Conservation (phyloP, 2,329 filamentous ascomycete species). For the Fusarium abutilonis region DNA sequence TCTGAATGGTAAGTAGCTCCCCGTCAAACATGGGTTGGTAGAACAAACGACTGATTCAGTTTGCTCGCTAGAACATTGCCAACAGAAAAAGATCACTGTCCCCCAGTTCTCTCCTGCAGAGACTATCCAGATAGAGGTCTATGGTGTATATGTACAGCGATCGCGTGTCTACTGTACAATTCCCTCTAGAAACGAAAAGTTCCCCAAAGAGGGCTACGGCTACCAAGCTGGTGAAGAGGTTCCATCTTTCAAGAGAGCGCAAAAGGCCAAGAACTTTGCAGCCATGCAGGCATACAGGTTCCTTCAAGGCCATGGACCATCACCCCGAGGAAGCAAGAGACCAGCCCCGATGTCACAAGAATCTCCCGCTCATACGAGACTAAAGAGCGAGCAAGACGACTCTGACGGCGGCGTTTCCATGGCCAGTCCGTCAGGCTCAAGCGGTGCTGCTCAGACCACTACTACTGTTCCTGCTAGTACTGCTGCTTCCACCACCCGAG, state of each 20-base stretch:
- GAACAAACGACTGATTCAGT: neutral
- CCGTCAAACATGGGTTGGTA: neutral
- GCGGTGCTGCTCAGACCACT: neutral
- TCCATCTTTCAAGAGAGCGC: conserved; percentile 58
- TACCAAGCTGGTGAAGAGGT: conserved; percentile 38
- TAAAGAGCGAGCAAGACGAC: conserved; percentile 29
- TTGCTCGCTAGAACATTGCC: conserved; percentile 21
- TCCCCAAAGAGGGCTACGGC: conserved; percentile 50
- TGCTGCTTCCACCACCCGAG: neutral
- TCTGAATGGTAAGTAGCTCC: conserved; percentile 41
- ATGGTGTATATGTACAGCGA: conserved; percentile 28
- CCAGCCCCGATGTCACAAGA: conserved; percentile 9
- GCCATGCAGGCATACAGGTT: conserved; percentile 55
- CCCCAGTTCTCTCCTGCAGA: conserved; percentile 17
- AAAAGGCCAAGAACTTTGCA: conserved; percentile 64
- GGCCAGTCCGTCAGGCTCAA: neutral
- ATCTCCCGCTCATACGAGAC: conserved; percentile 16
- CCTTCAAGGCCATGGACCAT: conserved; percentile 2
- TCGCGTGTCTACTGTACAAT: conserved; percentile 46
- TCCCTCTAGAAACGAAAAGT: conserved; percentile 33
- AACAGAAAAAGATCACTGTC: conserved; percentile 5
- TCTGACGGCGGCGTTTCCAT: conserved; percentile 19
- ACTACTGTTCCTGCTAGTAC: neutral
- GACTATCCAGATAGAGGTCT: conserved; percentile 28
- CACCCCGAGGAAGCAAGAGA: conserved; percentile 15